A percentile compares a stretch with the other conserved stretches of the same genome.
Evolutionary conservation across 2,329 filamentous ascomycete species (phyloP).

Genomic region (Botrytis byssoidea): DNA sequence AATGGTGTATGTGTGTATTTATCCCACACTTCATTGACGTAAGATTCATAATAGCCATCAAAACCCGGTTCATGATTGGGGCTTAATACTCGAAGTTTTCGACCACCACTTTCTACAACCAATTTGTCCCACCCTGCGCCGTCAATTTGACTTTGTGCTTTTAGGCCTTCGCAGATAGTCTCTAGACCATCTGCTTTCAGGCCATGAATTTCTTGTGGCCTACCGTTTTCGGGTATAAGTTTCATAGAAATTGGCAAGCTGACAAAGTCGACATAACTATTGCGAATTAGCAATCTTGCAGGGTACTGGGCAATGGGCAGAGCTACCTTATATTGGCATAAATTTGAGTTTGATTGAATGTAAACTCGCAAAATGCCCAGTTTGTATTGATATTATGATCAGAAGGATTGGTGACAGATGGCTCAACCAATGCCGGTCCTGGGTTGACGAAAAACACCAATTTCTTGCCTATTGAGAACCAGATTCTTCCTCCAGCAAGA

Average conservation of each 20-base stretch:
- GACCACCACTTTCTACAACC: constrained; percentile 40
- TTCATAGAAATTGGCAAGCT: constrained; percentile 59
- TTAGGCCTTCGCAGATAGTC: constrained; percentile 53
- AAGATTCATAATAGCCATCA: constrained; percentile 46
- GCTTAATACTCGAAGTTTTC: constrained; percentile 44
- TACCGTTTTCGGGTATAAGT: constrained; percentile 46
- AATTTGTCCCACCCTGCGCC: constrained; percentile 60
- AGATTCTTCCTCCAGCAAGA: constrained; percentile 69
- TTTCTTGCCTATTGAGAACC: constrained; percentile 61
- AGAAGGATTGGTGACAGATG: constrained; percentile 63
- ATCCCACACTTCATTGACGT: constrained; percentile 47
- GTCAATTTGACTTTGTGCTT: constrained; percentile 55
- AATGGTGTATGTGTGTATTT: constrained; percentile 45
- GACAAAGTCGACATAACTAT: constrained; percentile 73
- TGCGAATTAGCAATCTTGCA: not conserved
- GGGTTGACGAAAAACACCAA: constrained; percentile 71
- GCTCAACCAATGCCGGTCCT: constrained; percentile 68
- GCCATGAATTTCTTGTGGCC: constrained; percentile 53
- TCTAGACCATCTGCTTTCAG: constrained; percentile 55
- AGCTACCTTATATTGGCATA: constrained; percentile 58
- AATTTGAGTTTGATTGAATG: constrained; percentile 59
- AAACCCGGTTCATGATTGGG: constrained; percentile 44
- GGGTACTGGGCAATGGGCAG: not conserved
- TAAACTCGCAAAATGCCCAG: constrained; percentile 71
- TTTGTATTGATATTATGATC: constrained; percentile 61